Percentiles rank a stretch among this genome's conserved stretches.
These are phyloP conservation scores for Aspergillus fischeri DNA, from an alignment of 2,329 filamentous ascomycete genomes.

Conservation along the genomic window DNA sequence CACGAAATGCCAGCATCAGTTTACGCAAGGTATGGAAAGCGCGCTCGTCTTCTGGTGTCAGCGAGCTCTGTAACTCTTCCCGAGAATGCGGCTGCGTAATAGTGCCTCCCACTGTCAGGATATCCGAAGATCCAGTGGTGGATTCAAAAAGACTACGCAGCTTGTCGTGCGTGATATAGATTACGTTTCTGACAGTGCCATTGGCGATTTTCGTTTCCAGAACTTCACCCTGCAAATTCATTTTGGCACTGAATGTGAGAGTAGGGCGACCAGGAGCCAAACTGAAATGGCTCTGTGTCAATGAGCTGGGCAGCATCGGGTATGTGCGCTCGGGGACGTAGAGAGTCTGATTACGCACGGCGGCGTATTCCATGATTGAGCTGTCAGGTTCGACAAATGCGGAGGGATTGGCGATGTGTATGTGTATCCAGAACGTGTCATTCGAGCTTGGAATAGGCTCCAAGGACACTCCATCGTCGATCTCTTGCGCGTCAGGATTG, in stretches of 20 bases:
- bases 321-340: slow-evolving; percentile 53
- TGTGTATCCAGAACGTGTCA: slow-evolving; percentile 54
- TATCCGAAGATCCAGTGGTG: slow-evolving; percentile 13
- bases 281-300: slow-evolving; percentile 52
- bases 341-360: slow-evolving; percentile 50
- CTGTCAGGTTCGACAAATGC: slow-evolving; percentile 55
- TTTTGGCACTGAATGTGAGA: slow-evolving; percentile 57
- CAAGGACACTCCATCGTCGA: slow-evolving; percentile 61
- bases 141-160: slow-evolving; percentile 37
- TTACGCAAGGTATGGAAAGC: slow-evolving; percentile 33
- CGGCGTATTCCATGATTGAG: slow-evolving; percentile 52
- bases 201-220: slow-evolving; percentile 52
- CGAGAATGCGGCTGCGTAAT: slow-evolving; percentile 15
- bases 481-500: slow-evolving; percentile 50
- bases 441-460: slow-evolving; percentile 44
- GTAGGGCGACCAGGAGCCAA: slow-evolving; percentile 51
- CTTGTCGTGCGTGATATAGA: slow-evolving; percentile 47
- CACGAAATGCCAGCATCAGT: slow-evolving; percentile 38
- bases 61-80: slow-evolving; percentile 20
- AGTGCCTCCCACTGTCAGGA: slow-evolving; percentile 30
- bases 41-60: slow-evolving; percentile 32
- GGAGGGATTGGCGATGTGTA: slow-evolving; percentile 62
- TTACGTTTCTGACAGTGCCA: slow-evolving; percentile 53
- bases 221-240: slow-evolving; percentile 50
- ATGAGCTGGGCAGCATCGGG: slow-evolving; percentile 52